Evolutionary conservation across 2,329 filamentous ascomycete species (phyloP).

Genomic region (Fusarium staphyleae): DNA sequence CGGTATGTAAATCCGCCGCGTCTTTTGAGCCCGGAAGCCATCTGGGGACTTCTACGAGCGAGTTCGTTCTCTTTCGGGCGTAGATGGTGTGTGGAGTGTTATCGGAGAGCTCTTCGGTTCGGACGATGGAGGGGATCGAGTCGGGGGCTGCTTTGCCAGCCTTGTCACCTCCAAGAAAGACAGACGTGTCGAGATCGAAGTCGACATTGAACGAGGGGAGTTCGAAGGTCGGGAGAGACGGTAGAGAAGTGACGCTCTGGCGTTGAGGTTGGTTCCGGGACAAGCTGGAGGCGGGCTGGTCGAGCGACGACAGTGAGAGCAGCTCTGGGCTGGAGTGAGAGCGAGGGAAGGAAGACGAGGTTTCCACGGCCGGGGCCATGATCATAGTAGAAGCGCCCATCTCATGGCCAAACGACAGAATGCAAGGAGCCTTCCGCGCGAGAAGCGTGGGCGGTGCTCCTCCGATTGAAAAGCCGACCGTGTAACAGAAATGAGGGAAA

Average conservation of each 20-base stretch:
- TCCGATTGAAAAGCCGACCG: constrained; percentile 33
- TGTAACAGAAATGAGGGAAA: constrained; percentile 33
- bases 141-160: constrained; percentile 23
- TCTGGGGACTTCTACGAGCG: constrained; percentile 57
- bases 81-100: constrained; percentile 28
- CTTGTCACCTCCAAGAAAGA: constrained; percentile 47
- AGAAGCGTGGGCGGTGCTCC: constrained; percentile 31
- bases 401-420: constrained; percentile 42
- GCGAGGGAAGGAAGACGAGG: constrained; percentile 43
- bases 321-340: constrained; percentile 48
- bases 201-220: constrained; percentile 61
- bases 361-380: constrained; percentile 50
- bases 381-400: constrained; percentile 48
- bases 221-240: constrained; percentile 51
- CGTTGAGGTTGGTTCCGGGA: constrained; percentile 30
- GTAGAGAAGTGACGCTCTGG: constrained; percentile 25
- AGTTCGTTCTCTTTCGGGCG: constrained; percentile 51
- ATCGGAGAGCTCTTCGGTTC: constrained; percentile 33
- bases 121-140: constrained; percentile 27
- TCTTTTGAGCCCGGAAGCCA: constrained; percentile 60
- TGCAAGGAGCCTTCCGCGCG: constrained; percentile 30
- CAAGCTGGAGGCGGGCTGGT: constrained; percentile 35
- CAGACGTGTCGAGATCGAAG: constrained; percentile 56
- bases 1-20: constrained; percentile 37
- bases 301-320: constrained; percentile 41